phyloP scores from a whole-genome alignment of 192 early-diverging fungal species.

The Polychytrium aggregatum region DNA sequence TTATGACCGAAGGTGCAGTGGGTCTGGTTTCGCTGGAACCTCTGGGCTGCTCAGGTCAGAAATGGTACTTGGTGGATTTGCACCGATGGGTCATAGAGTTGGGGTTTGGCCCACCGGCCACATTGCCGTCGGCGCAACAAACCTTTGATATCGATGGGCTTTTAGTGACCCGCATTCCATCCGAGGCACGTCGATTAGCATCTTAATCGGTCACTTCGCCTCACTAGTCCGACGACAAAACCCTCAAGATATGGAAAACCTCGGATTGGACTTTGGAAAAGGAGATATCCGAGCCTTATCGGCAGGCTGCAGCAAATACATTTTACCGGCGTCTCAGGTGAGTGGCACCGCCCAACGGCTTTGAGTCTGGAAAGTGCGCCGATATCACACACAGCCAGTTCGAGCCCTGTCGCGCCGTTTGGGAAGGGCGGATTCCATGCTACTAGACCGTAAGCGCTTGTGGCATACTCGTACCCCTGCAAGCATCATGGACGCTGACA shows the following conservation, averaged over 20 bases:
- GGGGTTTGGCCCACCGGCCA: neutral
- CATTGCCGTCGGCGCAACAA: too few relatives aligned
- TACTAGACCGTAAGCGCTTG: neutral
- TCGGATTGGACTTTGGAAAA: slow-evolving; percentile 78
- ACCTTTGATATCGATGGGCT: too few relatives aligned
- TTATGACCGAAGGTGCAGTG: too few relatives aligned
- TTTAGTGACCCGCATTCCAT: too few relatives aligned
- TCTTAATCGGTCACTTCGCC: too few relatives aligned
- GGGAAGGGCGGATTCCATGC: neutral
- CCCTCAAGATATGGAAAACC: slow-evolving; percentile 73
- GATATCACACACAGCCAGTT: too few relatives aligned
- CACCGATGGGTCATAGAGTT: neutral
- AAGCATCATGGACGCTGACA: too few relatives aligned
- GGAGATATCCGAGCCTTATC: slow-evolving; percentile 60
- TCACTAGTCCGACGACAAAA: slow-evolving; percentile 75
- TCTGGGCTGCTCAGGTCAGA: too few relatives aligned
- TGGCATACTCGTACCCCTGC: neutral
- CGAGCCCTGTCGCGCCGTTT: neutral
- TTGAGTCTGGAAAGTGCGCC: too few relatives aligned
- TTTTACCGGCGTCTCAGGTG: slow-evolving; percentile 80
- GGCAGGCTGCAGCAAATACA: slow-evolving; percentile 69
- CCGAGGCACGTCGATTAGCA: too few relatives aligned
- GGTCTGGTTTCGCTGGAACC: too few relatives aligned
- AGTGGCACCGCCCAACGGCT: too few relatives aligned
- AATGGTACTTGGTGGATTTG: neutral